These are phyloP conservation scores for Moesziomyces sp. DNA, from an alignment of 1,284 basidiomycete genomes.

Conservation along the genomic window DNA sequence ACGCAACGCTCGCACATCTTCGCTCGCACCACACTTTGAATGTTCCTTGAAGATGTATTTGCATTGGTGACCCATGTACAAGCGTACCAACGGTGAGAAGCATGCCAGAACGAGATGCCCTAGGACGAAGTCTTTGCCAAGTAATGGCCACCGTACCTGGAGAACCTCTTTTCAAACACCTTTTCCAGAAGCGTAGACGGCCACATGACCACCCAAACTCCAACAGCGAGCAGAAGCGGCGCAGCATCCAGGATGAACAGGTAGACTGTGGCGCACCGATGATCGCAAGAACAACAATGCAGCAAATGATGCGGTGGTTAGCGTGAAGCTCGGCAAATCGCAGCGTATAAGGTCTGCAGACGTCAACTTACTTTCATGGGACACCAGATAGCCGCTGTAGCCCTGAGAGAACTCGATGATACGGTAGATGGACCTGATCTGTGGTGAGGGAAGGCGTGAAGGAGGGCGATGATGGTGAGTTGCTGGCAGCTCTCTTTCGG, in stretches of 20 bases:
- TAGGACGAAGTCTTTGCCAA: slow-evolving; percentile 14
- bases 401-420: slow-evolving; percentile 54
- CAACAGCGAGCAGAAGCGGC: slow-evolving; percentile 46
- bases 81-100: too few species aligned
- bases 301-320: neutral
- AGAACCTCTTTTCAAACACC: slow-evolving; percentile 25
- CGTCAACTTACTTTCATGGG: slow-evolving; percentile 44
- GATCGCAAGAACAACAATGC: neutral
- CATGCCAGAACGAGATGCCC: neutral
- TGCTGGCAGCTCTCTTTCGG: neutral
- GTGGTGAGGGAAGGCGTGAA: neutral
- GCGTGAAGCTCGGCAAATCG: too few species aligned
- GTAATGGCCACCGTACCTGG: neutral
- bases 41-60: too few species aligned
- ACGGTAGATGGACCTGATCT: slow-evolving; percentile 51
- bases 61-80: too few species aligned
- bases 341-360: neutral
- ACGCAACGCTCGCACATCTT: slow-evolving; percentile 9
- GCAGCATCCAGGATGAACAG: slow-evolving; percentile 49
- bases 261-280: slow-evolving; percentile 24
- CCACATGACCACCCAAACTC: slow-evolving; percentile 48
- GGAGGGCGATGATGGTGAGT: neutral
- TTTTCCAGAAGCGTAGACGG: slow-evolving; percentile 33
- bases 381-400: slow-evolving; percentile 45
- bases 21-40: too few species aligned